Conservation (phyloP, 768 basidiomycete species). For the Rhodotorula kratochvilovae region DNA sequence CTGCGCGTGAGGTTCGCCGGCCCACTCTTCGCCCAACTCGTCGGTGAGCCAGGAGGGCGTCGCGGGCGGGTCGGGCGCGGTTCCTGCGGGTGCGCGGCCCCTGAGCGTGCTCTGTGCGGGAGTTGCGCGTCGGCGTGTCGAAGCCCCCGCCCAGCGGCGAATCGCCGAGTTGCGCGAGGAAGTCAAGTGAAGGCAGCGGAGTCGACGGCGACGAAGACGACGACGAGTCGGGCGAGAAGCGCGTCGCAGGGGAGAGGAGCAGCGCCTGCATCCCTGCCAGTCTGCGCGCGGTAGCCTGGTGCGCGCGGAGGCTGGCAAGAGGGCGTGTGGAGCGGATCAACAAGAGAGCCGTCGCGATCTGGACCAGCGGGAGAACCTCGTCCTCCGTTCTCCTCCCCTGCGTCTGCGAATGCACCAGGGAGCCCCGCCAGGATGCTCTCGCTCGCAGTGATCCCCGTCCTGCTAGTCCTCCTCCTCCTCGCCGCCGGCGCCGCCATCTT, state of each 20-base stretch:
- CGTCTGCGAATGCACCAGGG: no score
- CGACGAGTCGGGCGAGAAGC: constrained; percentile 22
- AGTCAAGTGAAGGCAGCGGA: constrained; percentile 7
- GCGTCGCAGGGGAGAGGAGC: constrained; percentile 16
- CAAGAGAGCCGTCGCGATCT: background rate
- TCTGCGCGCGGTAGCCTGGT: background rate
- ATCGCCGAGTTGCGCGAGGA: background rate
- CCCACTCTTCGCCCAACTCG: constrained; percentile 6
- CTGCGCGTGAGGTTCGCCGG: background rate
- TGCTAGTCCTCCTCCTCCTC: no score
- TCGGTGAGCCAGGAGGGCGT: constrained; percentile 13
- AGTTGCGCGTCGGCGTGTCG: background rate
- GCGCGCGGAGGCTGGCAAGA: background rate
- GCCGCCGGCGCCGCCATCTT: background rate
- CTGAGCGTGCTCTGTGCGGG: background rate
- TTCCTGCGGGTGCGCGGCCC: background rate
- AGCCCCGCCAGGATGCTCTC: no score
- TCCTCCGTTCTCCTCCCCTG: no score
- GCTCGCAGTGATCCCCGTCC: no score
- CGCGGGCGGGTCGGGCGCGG: background rate
- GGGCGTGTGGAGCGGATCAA: background rate
- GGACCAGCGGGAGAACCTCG: no score
- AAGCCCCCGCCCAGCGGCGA: background rate
- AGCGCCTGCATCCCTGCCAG: constrained; percentile 8
- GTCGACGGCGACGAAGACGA: background rate